Evolutionary conservation across 768 basidiomycete genomes (phyloP), one percentile per base, ranked within the genome.

Genomic region (Fomitopsis serialis): DNA sequence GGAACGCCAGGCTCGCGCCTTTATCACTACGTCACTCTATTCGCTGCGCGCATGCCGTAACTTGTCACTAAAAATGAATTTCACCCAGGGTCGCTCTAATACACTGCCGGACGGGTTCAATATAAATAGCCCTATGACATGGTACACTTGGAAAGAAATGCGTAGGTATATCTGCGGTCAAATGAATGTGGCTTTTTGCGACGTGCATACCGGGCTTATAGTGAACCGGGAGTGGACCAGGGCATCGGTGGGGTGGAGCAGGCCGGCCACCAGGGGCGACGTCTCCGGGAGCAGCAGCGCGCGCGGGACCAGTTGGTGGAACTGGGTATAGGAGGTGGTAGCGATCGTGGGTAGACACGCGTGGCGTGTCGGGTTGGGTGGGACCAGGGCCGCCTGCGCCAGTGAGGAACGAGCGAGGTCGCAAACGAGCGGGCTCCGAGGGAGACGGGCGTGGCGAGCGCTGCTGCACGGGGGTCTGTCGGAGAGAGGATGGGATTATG

Each of bases 341-440:
- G 46, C 25, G 52, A 53, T 15, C 45, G 52, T 53, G 45, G 45
- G 37, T 19, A 32, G 7, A 29, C 52, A 46, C 36, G 52, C 52
- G 24, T 27, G 42, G 51, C 51, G 22, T 44, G 45, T 44, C 52
- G 52, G 45, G 52, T 53, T 47, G 52, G 51, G n/a, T 27, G n/a
- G 13, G 9, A 40, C 25, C 22, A 19, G 25, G 22, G 25, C 25
- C 25, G 48, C 32, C 25, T 21, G 48, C 48, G 29, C 32, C 45
- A 47, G 24, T 49, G 17, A 24, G 7, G 21, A 49, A 35, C 21
- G 25, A 49, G 37, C 8, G 37, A 5, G 15, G 19, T 25, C 32
- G 48, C 19, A 17, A 24, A 21, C 34, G 21, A 32, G 17, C 45
- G 45, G 25, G 29, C 27, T 19, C 37, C 29, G 17, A 45, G 15